Base-by-base conservation (phyloP, 2,329 filamentous ascomycete genomes). In the Epichloe brachyelytri region DNA sequence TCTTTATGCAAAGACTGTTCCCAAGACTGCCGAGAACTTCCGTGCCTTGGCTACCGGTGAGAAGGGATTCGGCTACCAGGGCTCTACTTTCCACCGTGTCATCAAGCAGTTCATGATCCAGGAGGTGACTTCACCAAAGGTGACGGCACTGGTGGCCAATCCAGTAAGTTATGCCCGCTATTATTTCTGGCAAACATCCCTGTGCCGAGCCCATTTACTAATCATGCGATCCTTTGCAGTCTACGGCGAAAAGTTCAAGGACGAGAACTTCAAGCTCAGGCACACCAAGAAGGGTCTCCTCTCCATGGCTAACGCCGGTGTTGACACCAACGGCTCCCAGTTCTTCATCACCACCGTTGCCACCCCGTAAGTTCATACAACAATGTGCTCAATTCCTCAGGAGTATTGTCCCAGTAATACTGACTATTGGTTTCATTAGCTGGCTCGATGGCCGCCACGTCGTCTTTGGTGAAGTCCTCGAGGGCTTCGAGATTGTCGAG, bases 191-290 rank as follows among this genome's bases (percentile, higher is more conserved):
- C 10, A 12, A 40, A 48, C 2, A 5, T 6, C 26, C 4, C 22
- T 30, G 4, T 33, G 12, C 15, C n/a, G 5, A 26, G 36, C 7
- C 37, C 50, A 57, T 55, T 57, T 48, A 51, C 59, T 62, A 50
- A 62, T 22, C 30, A 26, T n/a, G 33, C 39, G 40, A 43, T 38
- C 11, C 17, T 11, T 20, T 17, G 52, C 56, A 83, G 80, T 93
- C 75, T 93, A 91, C 68, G 87, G 87, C 62, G 76, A 79, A 61
- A 87, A 86, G 72, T 93, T 93, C 73, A 71, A 80, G 58, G 87
- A 94, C 63, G 87, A 94, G 82, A 93, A 91, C 84, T 93, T 94
- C 79, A 91, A 93, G 83, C 78, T 91, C 66, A 90, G 89, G 79
- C 88, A 94, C 82, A 80, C 77, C 75, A 89, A 88, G 79, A 84